These are phyloP conservation scores for Apiotrichum montevideense DNA, from an alignment of 1,284 basidiomycete genomes.

Conservation along the genomic window DNA sequence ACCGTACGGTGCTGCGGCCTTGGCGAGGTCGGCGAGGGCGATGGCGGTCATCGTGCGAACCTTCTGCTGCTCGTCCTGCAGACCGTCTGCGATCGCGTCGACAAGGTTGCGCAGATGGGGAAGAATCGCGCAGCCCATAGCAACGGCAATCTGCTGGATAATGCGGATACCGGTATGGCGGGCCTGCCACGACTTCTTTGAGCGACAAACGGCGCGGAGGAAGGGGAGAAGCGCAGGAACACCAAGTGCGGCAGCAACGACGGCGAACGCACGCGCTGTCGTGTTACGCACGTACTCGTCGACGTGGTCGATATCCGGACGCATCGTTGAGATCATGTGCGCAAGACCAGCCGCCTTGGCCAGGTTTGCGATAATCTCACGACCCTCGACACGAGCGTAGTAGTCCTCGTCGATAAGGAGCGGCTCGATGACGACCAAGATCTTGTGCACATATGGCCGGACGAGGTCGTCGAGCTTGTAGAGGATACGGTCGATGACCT, in stretches of 20 bases:
- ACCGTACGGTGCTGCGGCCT: conserved; percentile 96
- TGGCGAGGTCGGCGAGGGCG: conserved; percentile 90
- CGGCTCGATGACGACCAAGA: conserved; percentile 97
- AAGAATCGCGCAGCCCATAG: conserved; percentile 99
- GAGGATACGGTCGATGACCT: conserved; percentile 96
- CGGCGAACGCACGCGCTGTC: conserved; percentile 96
- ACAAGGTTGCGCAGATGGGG: conserved; percentile 96
- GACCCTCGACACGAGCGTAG: conserved; percentile 97
- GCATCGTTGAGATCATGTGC: conserved; percentile 99
- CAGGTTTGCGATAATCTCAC: conserved; percentile 98
- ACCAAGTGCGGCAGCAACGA: conserved; percentile 95
- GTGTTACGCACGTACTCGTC: conserved; percentile 99
- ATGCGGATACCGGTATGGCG: conserved; percentile 99
- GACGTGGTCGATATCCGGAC: conserved; percentile 98
- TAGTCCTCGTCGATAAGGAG: conserved; percentile 99
- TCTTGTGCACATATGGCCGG: conserved; percentile 98
- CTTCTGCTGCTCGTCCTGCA: conserved; percentile 98
- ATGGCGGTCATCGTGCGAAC: conserved; percentile 98
- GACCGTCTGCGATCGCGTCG: conserved; percentile 90
- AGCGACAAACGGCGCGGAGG: conserved; percentile 95
- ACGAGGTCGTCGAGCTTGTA: conserved; percentile 99
- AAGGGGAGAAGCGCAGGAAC: conserved; percentile 97
- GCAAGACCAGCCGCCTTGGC: conserved; percentile 98
- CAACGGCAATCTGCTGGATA: conserved; percentile 98
- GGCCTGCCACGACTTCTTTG: conserved; percentile 99